Conservation (phyloP, 257 asterid genomes). For the Capsicum pubescens region DNA sequence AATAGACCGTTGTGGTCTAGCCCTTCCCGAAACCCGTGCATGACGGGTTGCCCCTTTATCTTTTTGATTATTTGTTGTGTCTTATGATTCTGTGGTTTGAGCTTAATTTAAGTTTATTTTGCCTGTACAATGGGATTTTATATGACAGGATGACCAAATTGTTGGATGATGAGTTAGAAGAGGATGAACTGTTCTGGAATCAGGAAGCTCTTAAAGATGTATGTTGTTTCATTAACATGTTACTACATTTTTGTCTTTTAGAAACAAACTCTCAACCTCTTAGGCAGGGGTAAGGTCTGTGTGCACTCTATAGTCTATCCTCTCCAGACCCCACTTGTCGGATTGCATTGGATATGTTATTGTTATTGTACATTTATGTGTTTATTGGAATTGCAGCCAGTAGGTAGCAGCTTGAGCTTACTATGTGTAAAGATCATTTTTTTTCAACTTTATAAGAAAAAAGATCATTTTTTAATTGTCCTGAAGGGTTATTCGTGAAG, state of each 20-base stretch:
- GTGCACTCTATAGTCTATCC: too few species aligned
- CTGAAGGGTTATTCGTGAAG: not conserved
- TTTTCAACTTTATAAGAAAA: not conserved
- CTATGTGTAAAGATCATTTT: not conserved
- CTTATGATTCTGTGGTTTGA: not conserved
- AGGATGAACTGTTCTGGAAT: constrained; percentile 89
- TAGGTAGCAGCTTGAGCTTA: not conserved
- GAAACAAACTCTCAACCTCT: too few species aligned
- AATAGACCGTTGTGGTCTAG: too few species aligned
- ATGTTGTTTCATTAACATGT: constrained; percentile 9
- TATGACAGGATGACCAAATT: constrained; percentile 77
- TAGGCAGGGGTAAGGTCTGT: too few species aligned
- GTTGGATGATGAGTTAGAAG: constrained; percentile 88
- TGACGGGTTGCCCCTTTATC: too few species aligned
- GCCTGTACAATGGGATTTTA: constrained; percentile 20
- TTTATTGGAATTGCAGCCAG: not conserved
- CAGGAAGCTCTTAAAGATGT: constrained; percentile 99
- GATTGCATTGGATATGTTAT: not conserved
- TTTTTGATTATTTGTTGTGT: not conserved
- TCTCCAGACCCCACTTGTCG: too few species aligned
- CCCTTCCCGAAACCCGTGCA: too few species aligned
- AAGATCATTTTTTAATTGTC: not conserved
- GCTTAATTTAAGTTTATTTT: constrained; percentile 11
- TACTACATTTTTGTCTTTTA: not conserved
- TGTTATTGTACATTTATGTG: too few species aligned